A percentile compares a stretch with the other conserved stretches of the same genome.
Evolutionary conservation across 2,329 filamentous ascomycete species (phyloP).

Genomic region (Raffaelea albimanens): DNA sequence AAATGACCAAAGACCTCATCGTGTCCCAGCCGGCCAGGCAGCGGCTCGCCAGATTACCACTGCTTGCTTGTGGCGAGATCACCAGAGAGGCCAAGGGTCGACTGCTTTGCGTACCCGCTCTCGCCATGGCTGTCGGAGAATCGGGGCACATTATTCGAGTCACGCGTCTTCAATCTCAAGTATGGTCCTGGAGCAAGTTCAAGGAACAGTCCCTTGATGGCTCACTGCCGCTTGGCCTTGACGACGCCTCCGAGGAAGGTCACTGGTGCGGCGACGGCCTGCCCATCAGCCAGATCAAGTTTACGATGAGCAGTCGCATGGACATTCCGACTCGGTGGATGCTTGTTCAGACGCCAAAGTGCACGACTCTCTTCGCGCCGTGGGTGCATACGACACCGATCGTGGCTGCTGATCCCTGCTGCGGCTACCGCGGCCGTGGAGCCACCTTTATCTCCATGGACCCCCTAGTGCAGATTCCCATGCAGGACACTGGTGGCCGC

Average conservation of each 20-base stretch:
- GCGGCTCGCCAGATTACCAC: constrained; percentile 11
- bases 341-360: constrained; percentile 41
- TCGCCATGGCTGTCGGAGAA: constrained; percentile 44
- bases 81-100: constrained; percentile 23
- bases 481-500: constrained; percentile 41
- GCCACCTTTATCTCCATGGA: constrained; percentile 47
- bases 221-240: constrained; percentile 35
- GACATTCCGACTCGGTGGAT: constrained; percentile 35
- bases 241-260: constrained; percentile 32
- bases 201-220: constrained; percentile 19
- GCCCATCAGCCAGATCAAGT: constrained; percentile 42
- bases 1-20: constrained; percentile 26
- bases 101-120: constrained; percentile 22
- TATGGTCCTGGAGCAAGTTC: constrained; percentile 21
- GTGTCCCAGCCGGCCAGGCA: constrained; percentile 11
- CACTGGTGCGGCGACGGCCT: constrained; percentile 45
- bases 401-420: constrained; percentile 4
- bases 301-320: constrained; percentile 28
- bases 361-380: constrained; percentile 42
- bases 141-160: constrained; percentile 50
- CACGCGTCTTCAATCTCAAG: constrained; percentile 36
- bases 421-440: constrained; percentile 14
- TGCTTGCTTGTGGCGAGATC: constrained; percentile 50
- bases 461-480: constrained; percentile 42
- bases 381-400: constrained; percentile 33